Base-by-base conservation (phyloP, 1,139 yeast genomes). In the Pichia inconspicua region DNA sequence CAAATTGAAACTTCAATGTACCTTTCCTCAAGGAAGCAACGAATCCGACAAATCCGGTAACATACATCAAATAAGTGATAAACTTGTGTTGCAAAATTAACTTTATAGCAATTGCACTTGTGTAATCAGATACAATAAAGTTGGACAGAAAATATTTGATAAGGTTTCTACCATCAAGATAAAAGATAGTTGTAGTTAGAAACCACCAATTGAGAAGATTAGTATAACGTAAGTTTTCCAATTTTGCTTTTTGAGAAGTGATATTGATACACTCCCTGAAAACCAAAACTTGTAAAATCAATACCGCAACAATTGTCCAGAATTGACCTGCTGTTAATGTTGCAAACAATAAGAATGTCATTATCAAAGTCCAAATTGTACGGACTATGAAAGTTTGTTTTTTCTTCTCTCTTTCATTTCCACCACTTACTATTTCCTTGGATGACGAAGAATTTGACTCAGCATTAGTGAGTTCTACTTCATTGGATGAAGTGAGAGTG, bases 361-460 rank as follows among this genome's bases (percentile, higher is more conserved):
- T 90, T 30, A 92, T 89, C 59, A 92, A 66, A 0, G 97, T 85
- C 97, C 97, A 92, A 46, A 85, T 73, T n/a, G 97, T 84, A 58
- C 99, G 78, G 37, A 90, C 87, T 47, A 88, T 66, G 62, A 92
- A 89, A 43, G 89, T 86, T 66, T 82, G 92, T 58, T 81, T 82
- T 68, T 86, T 87, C 69, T 80, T 81, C 57, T 80, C 84, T 47
- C 62, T 63, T 55, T 76, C 82, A 52, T 66, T 66, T 40, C 57
- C 55, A 7, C 56, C 59, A 7, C 56, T 58, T 6, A 27, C 41
- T 6, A 5, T 19, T 14, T 37, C 38, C 22, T 35, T 35, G 6
- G 22, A 3, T 30, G 34, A 30, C 4, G 34, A 30, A 2, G 34
- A 30, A 14, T 43, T 41, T 8, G 22, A 17, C 28, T 25, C 31